A percentile compares a stretch with the other conserved stretches of the same genome.
Evolutionary conservation across 176 grass and related monocot genomes (phyloP).

Genomic region (Avena atlantica): DNA sequence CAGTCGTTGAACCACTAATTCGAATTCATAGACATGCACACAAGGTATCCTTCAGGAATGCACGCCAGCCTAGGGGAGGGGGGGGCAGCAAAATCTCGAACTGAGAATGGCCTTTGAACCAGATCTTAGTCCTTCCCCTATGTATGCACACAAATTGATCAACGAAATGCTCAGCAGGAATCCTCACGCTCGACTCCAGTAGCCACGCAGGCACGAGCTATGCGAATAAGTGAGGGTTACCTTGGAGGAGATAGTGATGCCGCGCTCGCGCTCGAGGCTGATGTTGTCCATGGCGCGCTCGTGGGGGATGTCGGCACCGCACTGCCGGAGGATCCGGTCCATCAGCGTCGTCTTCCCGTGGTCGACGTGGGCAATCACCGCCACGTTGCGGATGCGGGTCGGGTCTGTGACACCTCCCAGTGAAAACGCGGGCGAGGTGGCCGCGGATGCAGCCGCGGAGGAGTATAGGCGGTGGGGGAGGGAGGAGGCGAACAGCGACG

Average conservation of each 20-base stretch:
- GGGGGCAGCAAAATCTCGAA: not conserved
- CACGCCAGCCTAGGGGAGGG: not conserved
- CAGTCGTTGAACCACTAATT: slow-evolving; percentile 18
- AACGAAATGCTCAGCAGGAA: slow-evolving; percentile 28
- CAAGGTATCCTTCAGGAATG: not conserved
- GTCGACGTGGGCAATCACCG: slow-evolving; percentile 96
- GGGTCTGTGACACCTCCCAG: slow-evolving; percentile 57
- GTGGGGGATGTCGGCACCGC: slow-evolving; percentile 92
- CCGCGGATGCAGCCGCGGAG: slow-evolving; percentile 46
- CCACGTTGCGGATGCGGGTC: slow-evolving; percentile 82
- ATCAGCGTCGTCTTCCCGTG: slow-evolving; percentile 99
- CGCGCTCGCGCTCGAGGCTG: slow-evolving; percentile 89
- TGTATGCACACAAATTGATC: slow-evolving; percentile 9
- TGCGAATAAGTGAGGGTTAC: slow-evolving; percentile 25
- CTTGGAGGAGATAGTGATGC: slow-evolving; percentile 97
- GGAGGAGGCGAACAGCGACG: slow-evolving; percentile 36
- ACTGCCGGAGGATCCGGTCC: slow-evolving; percentile 92
- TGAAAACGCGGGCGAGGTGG: slow-evolving; percentile 42
- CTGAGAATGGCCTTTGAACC: slow-evolving; percentile 21
- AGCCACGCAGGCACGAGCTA: slow-evolving; percentile 4
- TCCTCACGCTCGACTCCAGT: not conserved
- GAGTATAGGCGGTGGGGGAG: slow-evolving; percentile 54
- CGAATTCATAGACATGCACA: not conserved
- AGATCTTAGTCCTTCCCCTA: slow-evolving; percentile 37
- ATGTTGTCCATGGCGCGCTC: slow-evolving; percentile 94